Percentiles rank a stretch among this genome's conserved stretches.
phyloP scores from a whole-genome alignment of 2,329 filamentous ascomycete species.

The Chaetothyriales sp. region DNA sequence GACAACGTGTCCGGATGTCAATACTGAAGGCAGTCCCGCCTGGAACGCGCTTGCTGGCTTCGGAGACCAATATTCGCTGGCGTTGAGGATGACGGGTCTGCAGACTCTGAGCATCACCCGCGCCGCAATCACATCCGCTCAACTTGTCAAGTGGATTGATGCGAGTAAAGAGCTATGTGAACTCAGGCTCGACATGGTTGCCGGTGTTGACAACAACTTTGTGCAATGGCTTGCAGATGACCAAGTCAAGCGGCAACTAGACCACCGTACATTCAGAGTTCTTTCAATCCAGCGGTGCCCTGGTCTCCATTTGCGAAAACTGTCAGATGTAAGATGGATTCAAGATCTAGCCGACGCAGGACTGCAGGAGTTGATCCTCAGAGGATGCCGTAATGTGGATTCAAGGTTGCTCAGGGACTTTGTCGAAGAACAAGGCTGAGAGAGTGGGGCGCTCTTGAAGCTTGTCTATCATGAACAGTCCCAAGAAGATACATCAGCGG shows the following conservation, averaged over 20 bases:
- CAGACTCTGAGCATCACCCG: conserved; percentile 23
- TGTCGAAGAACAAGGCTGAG: conserved; percentile 1
- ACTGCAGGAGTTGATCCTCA: conserved; percentile 1
- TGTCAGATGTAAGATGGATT: not conserved
- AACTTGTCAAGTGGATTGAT: conserved; percentile 23
- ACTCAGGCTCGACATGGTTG: conserved; percentile 23
- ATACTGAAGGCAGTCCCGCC: conserved; percentile 14
- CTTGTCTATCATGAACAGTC: not conserved
- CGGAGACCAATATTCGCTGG: conserved; percentile 14
- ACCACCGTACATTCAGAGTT: not conserved
- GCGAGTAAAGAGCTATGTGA: conserved; percentile 20
- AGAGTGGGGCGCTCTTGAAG: not conserved
- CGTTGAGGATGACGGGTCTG: conserved; percentile 17
- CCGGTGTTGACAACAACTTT: conserved; percentile 24
- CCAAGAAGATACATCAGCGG: not conserved
- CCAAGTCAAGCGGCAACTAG: conserved; percentile 2
- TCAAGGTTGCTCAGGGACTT: conserved; percentile 1
- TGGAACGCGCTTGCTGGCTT: conserved; percentile 24
- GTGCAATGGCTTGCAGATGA: conserved; percentile 23
- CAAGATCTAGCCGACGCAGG: not conserved
- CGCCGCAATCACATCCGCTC: conserved; percentile 24
- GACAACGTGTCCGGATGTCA: conserved; percentile 18
- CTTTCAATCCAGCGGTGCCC: not conserved
- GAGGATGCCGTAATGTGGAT: conserved; percentile 1
- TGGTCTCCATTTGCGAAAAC: not conserved